Base-by-base conservation (phyloP, 257 asterid genomes). In the Cruciata laevipes region DNA sequence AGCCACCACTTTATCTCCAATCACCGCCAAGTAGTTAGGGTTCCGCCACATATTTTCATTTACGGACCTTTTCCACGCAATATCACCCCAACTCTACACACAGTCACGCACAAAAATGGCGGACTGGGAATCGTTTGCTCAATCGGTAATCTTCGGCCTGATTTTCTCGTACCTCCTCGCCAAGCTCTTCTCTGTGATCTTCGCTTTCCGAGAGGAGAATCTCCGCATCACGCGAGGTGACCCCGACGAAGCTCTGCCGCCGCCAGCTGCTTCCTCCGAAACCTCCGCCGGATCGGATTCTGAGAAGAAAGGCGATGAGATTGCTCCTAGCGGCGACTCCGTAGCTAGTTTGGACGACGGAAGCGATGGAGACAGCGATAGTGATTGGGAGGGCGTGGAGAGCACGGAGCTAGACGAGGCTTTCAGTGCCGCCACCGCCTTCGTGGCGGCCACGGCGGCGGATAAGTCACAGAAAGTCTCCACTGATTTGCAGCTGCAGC, bases 321-420 rank as follows among this genome's bases (percentile, higher is more conserved):
- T 30, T 67, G n/a, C 16, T 27, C 38, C 51, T 4, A 63, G 61
- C 40, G 68, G 71, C 18, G 51, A 33, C 42, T 68, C 51, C 23
- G 40, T 67, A 58, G 47, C 12, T 57, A 17, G 63, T 47, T 25
- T 18, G 4, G 80, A 61, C 8, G 55, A 14, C 14, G 85, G 63
- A 32, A 78, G 69, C 37, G 75, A 47, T 20, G 82, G 30, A 49
- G 66, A 13, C 30, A 67, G 81, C 49, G 79, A 74, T 52, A 84
- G 87, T 80, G 99, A 90, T 81, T 90, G 99, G 99, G 99, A 90
- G 78, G 99, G 98, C 33, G 98, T 94, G 14, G 99, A 90, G 88
- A 90, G 89, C 73, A 94, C 98, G 24, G 97, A 94, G 72, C 74
- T 94, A 86, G 99, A 94, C 74, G 99, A 94, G 76, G 74, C 78